Evolutionary conservation across 1,284 basidiomycete genomes (phyloP), one percentile per base, ranked within the genome.

Genomic region (Wolfiporia cocos): DNA sequence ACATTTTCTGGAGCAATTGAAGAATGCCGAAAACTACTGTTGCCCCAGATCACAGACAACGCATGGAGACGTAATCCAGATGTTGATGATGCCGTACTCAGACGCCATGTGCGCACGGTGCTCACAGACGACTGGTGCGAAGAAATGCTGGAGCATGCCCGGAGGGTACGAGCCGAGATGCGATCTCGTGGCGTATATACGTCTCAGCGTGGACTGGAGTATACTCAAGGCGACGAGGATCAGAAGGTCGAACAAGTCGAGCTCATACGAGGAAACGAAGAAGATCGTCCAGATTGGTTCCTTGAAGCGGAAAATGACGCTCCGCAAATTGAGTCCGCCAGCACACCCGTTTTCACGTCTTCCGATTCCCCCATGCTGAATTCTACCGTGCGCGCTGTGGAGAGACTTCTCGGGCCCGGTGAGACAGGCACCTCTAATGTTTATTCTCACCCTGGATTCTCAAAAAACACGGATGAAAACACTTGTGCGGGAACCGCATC

Each of bases 91-190:
- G 43, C 48, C n/a, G 32, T 34, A 14, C 43, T 58, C 5, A 47
- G 44, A 34, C 35, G 36, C n/a, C 51, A 48, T 14, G 49, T 48
- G 11, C 24, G 40, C n/a, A 43, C 28, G 3, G 42, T 56, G 14
- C 41, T 59, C 12, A 57, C 59, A 14, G 54, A 56, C 33, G 54
- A 54, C 29, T 47, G 51, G 24, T 54, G 53, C 41, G 21, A 46
- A 23, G 48, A 59, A 12, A 54, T 62, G 42, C 24, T 59, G 28
- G 43, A 38, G 19, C 31, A 57, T 11, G 53, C 56, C 18, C 43
- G 45, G 37, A 43, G 47, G 32, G 48, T 49, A 34, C 38, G 42
- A 17, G 34, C 37, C 17, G 53, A 62, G 44, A 39, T 56, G 50
- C 30, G 47, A 17, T 41, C 28, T 22, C 45, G 42, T 23, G 33